These are phyloP conservation scores for Phytopythium oedochilum DNA, from an alignment of 352 stramenopile species.

Conservation along the genomic window DNA sequence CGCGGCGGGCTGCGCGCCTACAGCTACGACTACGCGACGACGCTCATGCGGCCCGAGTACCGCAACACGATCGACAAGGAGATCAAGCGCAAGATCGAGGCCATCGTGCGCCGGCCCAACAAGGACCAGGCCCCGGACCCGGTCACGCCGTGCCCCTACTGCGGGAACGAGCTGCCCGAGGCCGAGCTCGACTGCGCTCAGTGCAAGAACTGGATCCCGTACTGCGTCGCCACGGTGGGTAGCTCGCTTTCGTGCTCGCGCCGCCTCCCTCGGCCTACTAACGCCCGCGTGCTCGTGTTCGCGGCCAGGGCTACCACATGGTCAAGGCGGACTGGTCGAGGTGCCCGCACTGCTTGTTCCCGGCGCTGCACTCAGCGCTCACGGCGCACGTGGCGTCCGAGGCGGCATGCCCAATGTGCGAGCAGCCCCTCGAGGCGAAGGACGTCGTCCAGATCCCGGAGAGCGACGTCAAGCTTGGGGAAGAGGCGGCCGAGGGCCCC, in stretches of 20 bases:
- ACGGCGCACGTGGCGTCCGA: constrained; percentile 69
- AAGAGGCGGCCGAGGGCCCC: constrained; percentile 11
- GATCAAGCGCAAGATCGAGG: constrained; percentile 93
- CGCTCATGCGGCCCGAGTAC: constrained; percentile 89
- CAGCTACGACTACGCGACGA: constrained; percentile 91
- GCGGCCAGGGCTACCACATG: constrained; percentile 88
- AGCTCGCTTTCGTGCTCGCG: not conserved
- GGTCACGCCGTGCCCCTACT: constrained; percentile 84
- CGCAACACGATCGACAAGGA: constrained; percentile 86
- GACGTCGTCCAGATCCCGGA: constrained; percentile 32
- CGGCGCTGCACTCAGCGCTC: constrained; percentile 88
- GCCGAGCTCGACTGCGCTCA: constrained; percentile 88
- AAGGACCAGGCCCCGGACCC: constrained; percentile 77
- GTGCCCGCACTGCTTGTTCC: constrained; percentile 88
- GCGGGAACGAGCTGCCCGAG: constrained; percentile 62
- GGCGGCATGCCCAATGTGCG: constrained; percentile 72
- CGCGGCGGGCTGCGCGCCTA: constrained; percentile 84
- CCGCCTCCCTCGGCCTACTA: not conserved
- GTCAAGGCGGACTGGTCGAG: constrained; percentile 89
- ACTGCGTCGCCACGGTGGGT: constrained; percentile 89
- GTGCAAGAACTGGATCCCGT: constrained; percentile 91
- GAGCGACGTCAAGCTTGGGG: constrained; percentile 38
- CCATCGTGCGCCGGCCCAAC: constrained; percentile 90
- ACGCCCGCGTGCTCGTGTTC: not conserved
- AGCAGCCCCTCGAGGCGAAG: constrained; percentile 35